Conservation (phyloP, 2,329 filamentous ascomycete species). For the Scorias spongiosa region DNA sequence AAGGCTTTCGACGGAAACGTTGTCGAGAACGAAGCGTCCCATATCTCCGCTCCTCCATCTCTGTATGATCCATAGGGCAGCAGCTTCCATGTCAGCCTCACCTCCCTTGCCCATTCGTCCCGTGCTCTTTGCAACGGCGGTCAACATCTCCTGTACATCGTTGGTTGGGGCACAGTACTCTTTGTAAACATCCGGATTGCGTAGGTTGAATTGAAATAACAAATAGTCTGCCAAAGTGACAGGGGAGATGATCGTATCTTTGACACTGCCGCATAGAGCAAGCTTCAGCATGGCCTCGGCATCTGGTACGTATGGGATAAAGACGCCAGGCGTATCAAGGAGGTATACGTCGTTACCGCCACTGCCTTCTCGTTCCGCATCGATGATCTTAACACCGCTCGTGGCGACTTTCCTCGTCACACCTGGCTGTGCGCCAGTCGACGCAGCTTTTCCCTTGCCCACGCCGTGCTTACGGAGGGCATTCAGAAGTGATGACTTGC, state of each 20-base stretch:
- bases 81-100: conserved; percentile 50
- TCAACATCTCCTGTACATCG: conserved; percentile 59
- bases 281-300: conserved; percentile 86
- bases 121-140: conserved; percentile 54
- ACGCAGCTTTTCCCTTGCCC: conserved; percentile 53
- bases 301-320: conserved; percentile 78
- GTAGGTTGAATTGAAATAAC: conserved; percentile 65
- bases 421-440: conserved; percentile 75
- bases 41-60: conserved; percentile 66
- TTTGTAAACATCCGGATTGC: conserved; percentile 46
- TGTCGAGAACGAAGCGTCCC: conserved; percentile 66
- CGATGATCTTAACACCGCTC: conserved; percentile 61
- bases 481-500: conserved; percentile 91
- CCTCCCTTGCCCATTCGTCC: conserved; percentile 66
- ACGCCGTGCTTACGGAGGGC: conserved; percentile 58
- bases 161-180: conserved; percentile 62
- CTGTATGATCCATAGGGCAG: conserved; percentile 67
- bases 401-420: conserved; percentile 74
- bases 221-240: conserved; percentile 79
- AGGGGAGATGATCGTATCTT: conserved; percentile 67
- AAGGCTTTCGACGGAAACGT: conserved; percentile 48
- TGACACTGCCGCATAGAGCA: conserved; percentile 79
- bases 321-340: conserved; percentile 87
- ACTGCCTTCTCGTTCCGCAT: conserved; percentile 35
- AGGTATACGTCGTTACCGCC: conserved; percentile 56